Conservation (phyloP, 2,329 filamentous ascomycete genomes). For the Botrytis tulipae region DNA sequence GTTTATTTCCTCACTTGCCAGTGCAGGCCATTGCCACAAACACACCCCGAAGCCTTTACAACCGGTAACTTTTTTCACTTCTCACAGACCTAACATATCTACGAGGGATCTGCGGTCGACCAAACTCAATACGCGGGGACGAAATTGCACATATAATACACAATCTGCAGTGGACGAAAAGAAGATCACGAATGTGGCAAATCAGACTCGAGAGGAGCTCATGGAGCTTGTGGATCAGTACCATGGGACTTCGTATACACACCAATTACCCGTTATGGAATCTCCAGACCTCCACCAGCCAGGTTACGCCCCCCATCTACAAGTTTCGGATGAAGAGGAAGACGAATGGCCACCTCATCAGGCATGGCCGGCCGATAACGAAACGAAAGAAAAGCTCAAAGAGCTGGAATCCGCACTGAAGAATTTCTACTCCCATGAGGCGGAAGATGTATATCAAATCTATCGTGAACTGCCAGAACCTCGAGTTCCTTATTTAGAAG, state of each 20-base stretch:
- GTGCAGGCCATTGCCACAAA: constrained; percentile 35
- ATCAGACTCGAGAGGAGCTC: constrained; percentile 46
- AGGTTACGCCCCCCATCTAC: constrained; percentile 48
- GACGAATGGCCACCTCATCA: constrained; percentile 43
- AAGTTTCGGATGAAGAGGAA: constrained; percentile 50
- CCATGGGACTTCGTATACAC: constrained; percentile 49
- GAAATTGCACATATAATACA: constrained; percentile 23
- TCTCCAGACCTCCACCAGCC: constrained; percentile 54
- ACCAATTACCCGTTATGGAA: constrained; percentile 51
- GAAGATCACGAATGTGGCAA: constrained; percentile 17
- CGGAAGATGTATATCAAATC: constrained; percentile 37
- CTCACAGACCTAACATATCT: constrained; percentile 25
- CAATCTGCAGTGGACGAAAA: constrained; percentile 9
- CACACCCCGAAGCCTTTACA: constrained; percentile 27
- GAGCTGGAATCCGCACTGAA: constrained; percentile 29
- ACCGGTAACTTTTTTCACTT: constrained; percentile 27
- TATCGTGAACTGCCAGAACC: constrained; percentile 40
- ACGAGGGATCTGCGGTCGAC: constrained; percentile 14
- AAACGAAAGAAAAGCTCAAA: constrained; percentile 33
- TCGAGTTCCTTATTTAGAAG: constrained; percentile 36
- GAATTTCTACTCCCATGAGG: constrained; percentile 26
- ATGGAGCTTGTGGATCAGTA: constrained; percentile 53
- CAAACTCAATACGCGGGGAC: constrained; percentile 22
- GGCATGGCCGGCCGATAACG: constrained; percentile 35
- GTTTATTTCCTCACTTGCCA: constrained; percentile 38